A percentile compares a stretch with the other conserved stretches of the same genome.
Conservation (phyloP, 768 basidiomycete genomes). For the Mrakia hoshinonis region DNA sequence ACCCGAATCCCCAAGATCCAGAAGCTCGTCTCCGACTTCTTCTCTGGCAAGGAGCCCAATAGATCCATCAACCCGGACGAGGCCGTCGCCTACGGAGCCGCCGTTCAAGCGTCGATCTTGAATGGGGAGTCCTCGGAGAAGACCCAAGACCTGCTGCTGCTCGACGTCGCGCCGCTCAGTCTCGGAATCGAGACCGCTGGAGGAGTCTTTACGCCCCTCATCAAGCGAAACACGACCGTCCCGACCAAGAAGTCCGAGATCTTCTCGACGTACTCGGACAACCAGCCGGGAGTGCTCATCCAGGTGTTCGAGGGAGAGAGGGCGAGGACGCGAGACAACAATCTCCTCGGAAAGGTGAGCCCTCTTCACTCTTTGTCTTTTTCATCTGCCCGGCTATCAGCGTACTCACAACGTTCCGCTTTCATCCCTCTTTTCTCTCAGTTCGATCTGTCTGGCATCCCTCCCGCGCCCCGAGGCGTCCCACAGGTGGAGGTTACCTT, state of each 20-base stretch:
- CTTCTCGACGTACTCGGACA: constrained; percentile 43
- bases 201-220: constrained; percentile 97
- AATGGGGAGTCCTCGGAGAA: constrained; percentile 5
- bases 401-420: no score
- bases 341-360: constrained; percentile 72
- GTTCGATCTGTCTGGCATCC: constrained; percentile 37
- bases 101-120: constrained; percentile 9
- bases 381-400: no score
- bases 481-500: constrained; percentile 97
- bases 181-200: constrained; percentile 94
- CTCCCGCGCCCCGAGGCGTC: constrained; percentile 92
- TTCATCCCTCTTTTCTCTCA: no score
- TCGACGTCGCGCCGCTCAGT: background rate
- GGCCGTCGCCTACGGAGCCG: constrained; percentile 87
- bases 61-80: constrained; percentile 99
- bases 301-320: constrained; percentile 74
- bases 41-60: constrained; percentile 54
- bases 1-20: constrained; percentile 52
- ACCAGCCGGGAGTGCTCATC: constrained; percentile 42
- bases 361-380: background rate
- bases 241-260: constrained; percentile 32
- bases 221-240: constrained; percentile 38
- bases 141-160: background rate
- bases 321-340: constrained; percentile 97
- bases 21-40: constrained; percentile 56